These are phyloP conservation scores for Saraca asoca DNA, from an alignment of 331 rosid genomes.

Conservation along the genomic window DNA sequence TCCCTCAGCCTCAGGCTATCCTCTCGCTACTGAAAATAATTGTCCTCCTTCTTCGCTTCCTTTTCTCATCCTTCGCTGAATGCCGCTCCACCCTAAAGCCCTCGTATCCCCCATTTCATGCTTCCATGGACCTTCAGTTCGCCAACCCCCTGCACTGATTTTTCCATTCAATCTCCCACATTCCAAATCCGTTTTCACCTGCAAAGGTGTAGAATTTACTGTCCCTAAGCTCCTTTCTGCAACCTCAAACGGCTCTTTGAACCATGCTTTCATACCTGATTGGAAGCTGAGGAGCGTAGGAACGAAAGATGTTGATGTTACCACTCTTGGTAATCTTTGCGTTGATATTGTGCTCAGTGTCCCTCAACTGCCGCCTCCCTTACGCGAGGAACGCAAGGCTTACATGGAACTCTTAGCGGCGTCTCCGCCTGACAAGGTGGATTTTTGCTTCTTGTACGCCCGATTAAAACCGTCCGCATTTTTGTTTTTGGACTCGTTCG, in stretches of 20 bases:
- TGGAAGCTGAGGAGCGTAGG: slow-evolving; percentile 28
- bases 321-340: slow-evolving; percentile 90
- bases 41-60: no score
- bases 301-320: slow-evolving; percentile 65
- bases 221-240: slow-evolving; percentile 28
- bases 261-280: slow-evolving; percentile 37
- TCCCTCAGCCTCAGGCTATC: no score
- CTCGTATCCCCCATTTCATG: slow-evolving; percentile 37
- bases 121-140: slow-evolving; percentile 46
- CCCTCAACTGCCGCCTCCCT: slow-evolving; percentile 73
- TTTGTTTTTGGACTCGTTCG: background rate
- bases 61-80: slow-evolving; percentile 40
- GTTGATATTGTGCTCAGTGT: slow-evolving; percentile 86
- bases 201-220: slow-evolving; percentile 46
- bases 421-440: slow-evolving; percentile 82
- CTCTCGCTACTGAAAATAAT: background rate
- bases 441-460: background rate
- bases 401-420: slow-evolving; percentile 76
- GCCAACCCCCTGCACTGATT: slow-evolving; percentile 28
- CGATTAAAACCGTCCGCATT: background rate
- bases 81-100: slow-evolving; percentile 56
- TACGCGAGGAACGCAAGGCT: slow-evolving; percentile 55
- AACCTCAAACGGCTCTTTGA: slow-evolving; percentile 24
- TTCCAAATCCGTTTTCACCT: slow-evolving; percentile 22
- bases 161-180: slow-evolving; percentile 28